Conservation (phyloP, 805 yeast species). For the Saccharomyces mikatae region DNA sequence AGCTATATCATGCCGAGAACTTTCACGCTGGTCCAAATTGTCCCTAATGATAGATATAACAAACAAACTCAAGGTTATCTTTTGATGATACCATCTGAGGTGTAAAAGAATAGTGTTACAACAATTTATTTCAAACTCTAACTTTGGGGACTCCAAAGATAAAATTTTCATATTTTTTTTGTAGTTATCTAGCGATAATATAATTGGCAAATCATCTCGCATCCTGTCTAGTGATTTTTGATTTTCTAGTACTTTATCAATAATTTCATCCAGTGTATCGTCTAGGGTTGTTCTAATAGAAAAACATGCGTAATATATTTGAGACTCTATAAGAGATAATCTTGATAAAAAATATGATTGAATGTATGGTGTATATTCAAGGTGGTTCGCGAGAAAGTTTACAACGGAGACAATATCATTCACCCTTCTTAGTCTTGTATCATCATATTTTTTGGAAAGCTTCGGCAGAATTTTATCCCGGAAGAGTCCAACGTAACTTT, state of each 20-base stretch:
- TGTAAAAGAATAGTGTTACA: slow-evolving; percentile 7
- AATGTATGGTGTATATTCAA: slow-evolving; percentile 2
- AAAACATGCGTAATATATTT: slow-evolving; percentile 6
- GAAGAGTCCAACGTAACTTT: slow-evolving; percentile 5
- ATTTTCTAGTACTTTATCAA: slow-evolving; percentile 5
- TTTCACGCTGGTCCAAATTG: slow-evolving; percentile 5
- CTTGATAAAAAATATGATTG: slow-evolving; percentile 6
- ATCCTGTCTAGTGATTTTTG: slow-evolving; percentile 6
- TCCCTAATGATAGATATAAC: slow-evolving; percentile 11
- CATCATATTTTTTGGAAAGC: not conserved
- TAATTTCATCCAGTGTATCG: slow-evolving; percentile 8
- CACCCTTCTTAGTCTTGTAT: not conserved
- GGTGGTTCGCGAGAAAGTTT: slow-evolving; percentile 1
- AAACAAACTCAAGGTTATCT: slow-evolving; percentile 7
- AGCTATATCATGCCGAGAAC: slow-evolving; percentile 1
- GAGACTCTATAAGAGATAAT: slow-evolving; percentile 7
- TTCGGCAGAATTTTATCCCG: not conserved
- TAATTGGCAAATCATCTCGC: slow-evolving; percentile 9
- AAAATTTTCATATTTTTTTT: slow-evolving; percentile 7
- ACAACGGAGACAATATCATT: slow-evolving; percentile 3
- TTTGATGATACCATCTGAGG: slow-evolving; percentile 6
- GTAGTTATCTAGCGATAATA: slow-evolving; percentile 8
- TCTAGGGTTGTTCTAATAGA: slow-evolving; percentile 3
- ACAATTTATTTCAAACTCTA: slow-evolving; percentile 6
- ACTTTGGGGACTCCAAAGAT: slow-evolving; percentile 1